phyloP scores from a whole-genome alignment of 23 red algal genomes.

The Cyanidioschyzon merolae region DNA sequence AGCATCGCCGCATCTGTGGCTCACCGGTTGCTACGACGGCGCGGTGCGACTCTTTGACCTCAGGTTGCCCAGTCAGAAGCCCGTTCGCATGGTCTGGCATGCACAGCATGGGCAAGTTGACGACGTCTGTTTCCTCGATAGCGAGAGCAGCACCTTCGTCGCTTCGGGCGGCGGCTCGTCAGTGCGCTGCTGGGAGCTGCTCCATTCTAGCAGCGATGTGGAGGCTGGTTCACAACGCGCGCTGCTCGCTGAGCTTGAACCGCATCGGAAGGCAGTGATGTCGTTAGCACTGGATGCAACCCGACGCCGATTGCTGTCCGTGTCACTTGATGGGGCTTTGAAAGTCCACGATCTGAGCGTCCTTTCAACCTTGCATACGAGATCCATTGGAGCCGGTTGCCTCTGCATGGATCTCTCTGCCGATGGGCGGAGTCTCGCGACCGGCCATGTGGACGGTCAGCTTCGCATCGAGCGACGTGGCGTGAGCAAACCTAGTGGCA shows the following conservation, averaged over 20 bases:
- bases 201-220: slow-evolving; percentile 29
- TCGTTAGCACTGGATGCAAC: slow-evolving; percentile 22
- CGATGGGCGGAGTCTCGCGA: slow-evolving; percentile 47
- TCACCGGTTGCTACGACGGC: slow-evolving; percentile 65
- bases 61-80: not conserved
- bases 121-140: slow-evolving; percentile 56
- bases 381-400: slow-evolving; percentile 34
- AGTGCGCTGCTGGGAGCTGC: slow-evolving; percentile 67
- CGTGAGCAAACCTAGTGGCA: not conserved
- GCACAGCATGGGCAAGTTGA: slow-evolving; percentile 25
- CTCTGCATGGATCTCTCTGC: slow-evolving; percentile 35
- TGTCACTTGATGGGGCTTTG: slow-evolving; percentile 55
- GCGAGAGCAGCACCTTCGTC: slow-evolving; percentile 43
- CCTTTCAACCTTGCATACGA: slow-evolving; percentile 30
- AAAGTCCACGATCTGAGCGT: slow-evolving; percentile 56
- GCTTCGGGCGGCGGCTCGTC: slow-evolving; percentile 53
- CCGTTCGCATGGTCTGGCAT: slow-evolving; percentile 25
- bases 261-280: slow-evolving; percentile 68
- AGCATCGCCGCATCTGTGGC: slow-evolving; percentile 76
- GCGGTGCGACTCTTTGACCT: slow-evolving; percentile 80
- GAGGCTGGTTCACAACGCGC: not conserved
- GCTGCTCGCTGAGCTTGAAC: slow-evolving; percentile 26
- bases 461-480: slow-evolving; percentile 31
- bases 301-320: slow-evolving; percentile 42
- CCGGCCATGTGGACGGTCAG: slow-evolving; percentile 51